Evolutionary conservation across 2,329 filamentous ascomycete genomes (phyloP).

Genomic region (Curvularia spicifera): DNA sequence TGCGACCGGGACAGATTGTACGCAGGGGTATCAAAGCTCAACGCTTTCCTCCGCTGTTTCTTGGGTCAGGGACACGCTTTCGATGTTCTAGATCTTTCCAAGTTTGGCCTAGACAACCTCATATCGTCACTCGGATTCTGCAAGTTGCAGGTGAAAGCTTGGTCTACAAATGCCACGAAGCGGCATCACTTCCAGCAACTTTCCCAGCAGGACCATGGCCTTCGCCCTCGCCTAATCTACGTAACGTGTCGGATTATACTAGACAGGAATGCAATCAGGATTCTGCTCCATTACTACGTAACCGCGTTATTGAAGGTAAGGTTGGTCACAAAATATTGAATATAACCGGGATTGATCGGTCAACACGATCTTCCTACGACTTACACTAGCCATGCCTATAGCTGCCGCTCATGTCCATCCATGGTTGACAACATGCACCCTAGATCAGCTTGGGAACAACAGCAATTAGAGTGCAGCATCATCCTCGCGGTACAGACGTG

Average conservation of each 20-base stretch:
- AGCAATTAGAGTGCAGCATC: not conserved
- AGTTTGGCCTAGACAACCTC: not conserved
- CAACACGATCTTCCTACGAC: not conserved
- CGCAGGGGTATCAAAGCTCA: too few relatives aligned
- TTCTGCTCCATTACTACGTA: too few relatives aligned
- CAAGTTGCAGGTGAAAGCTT: not conserved
- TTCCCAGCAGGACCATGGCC: not conserved
- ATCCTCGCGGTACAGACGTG: not conserved
- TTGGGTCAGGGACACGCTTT: not conserved
- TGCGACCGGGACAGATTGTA: not conserved
- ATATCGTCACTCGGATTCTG: not conserved
- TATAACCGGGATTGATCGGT: not conserved
- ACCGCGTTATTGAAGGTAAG: too few relatives aligned
- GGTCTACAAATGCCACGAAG: not conserved
- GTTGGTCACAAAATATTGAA: too few relatives aligned
- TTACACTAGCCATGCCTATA: not conserved
- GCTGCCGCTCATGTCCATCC: not conserved
- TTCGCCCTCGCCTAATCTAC: not conserved
- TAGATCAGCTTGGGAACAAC: not conserved
- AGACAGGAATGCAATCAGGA: too few relatives aligned
- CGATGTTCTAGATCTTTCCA: not conserved
- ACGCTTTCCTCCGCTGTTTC: not conserved
- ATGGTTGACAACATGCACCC: not conserved
- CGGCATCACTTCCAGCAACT: not conserved
- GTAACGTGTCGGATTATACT: too few relatives aligned